These are phyloP conservation scores for Haplosporangium sp. DNA, from an alignment of 371 early-diverging fungal species.

Conservation along the genomic window DNA sequence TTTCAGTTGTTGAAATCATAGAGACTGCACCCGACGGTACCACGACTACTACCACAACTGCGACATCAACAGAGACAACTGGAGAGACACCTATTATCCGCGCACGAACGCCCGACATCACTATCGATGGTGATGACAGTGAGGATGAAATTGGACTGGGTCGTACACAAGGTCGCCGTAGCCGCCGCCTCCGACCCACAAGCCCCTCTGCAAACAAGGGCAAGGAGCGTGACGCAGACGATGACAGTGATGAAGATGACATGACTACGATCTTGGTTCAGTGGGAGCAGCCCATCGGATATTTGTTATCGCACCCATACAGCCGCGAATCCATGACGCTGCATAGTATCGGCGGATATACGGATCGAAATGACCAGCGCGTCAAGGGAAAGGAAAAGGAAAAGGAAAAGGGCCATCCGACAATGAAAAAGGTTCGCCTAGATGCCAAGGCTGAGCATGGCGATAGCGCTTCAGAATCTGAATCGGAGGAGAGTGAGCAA, in stretches of 20 bases:
- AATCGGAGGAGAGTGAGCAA: conserved; percentile 8
- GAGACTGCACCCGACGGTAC: conserved; percentile 37
- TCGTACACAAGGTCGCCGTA: background rate
- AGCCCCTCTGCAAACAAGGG: background rate
- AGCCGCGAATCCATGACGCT: conserved; percentile 32
- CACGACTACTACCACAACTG: conserved; percentile 15
- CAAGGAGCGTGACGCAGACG: background rate
- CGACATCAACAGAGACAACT: background rate
- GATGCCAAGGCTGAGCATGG: background rate
- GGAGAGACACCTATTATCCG: conserved; percentile 24
- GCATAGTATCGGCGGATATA: conserved; percentile 27
- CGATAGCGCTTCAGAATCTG: background rate
- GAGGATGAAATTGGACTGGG: too few relatives aligned
- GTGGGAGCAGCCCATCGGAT: conserved; percentile 54
- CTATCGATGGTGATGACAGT: conserved; percentile 10
- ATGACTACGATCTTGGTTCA: conserved; percentile 39
- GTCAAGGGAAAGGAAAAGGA: too few relatives aligned
- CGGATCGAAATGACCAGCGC: too few relatives aligned
- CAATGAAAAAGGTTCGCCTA: conserved; percentile 24
- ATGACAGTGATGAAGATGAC: conserved; percentile 15
- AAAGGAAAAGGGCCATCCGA: background rate
- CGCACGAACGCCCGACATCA: conserved; percentile 44
- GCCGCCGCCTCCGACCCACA: background rate
- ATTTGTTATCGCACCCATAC: conserved; percentile 45
- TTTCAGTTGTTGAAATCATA: conserved; percentile 36